Conservation (phyloP, 1,139 yeast genomes). For the Debaryomyces nepalensis region DNA sequence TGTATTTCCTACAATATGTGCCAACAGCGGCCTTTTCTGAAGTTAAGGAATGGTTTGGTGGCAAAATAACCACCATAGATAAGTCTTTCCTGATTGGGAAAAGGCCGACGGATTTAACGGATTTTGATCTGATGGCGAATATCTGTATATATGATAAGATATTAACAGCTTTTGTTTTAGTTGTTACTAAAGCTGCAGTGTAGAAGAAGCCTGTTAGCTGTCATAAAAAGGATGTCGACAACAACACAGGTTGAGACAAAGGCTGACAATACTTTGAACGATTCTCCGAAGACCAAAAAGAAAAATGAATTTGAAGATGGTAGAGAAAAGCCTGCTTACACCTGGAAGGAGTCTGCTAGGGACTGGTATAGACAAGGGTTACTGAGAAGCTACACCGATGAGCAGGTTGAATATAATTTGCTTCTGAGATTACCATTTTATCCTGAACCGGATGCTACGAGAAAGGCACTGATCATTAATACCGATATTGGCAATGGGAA, state of each 20-base stretch:
- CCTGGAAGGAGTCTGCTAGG: conserved; percentile 37
- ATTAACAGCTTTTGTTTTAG: neutral
- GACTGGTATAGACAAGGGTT: conserved; percentile 47
- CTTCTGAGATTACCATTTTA: conserved; percentile 59
- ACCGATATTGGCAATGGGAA: conserved; percentile 54
- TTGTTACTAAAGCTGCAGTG: too few relatives aligned
- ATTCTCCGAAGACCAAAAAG: conserved; percentile 11
- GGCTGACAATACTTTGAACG: neutral
- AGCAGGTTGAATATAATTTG: conserved; percentile 36
- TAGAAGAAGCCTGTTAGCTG: too few relatives aligned
- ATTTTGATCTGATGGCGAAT: conserved; percentile 3
- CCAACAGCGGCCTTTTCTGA: too few relatives aligned
- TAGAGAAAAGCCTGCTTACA: conserved; percentile 25
- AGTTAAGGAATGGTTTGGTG: too few relatives aligned
- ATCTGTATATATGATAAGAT: neutral
- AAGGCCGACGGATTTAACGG: conserved; percentile 9
- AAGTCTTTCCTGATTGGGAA: too few relatives aligned
- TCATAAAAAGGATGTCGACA: neutral
- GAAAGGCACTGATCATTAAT: conserved; percentile 52
- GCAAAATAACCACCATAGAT: too few relatives aligned
- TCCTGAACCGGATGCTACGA: conserved; percentile 56
- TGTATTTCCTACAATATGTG: too few relatives aligned
- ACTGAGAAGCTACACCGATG: conserved; percentile 30
- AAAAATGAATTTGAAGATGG: conserved; percentile 22
- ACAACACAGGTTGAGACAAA: conserved; percentile 6